These are phyloP conservation scores for Alternaria ethzedia DNA, from an alignment of 2,329 filamentous ascomycete species.

Conservation along the genomic window DNA sequence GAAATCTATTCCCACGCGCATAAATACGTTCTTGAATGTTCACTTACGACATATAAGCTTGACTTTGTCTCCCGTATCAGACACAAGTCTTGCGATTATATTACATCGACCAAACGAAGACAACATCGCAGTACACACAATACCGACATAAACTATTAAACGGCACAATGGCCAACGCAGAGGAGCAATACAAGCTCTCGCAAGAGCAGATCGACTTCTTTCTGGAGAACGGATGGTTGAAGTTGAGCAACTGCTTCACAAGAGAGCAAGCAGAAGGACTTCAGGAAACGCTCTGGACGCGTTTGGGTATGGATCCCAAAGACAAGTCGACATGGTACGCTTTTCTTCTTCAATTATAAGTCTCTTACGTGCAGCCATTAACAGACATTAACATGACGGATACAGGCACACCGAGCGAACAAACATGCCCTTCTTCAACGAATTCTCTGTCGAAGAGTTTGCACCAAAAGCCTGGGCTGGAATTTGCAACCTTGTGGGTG, in stretches of 20 bases:
- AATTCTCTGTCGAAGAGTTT: slow-evolving; percentile 61
- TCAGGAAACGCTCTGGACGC: slow-evolving; percentile 64
- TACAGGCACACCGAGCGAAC: slow-evolving; percentile 58
- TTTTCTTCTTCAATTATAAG: neutral
- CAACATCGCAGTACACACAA: neutral
- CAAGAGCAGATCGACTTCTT: slow-evolving; percentile 60
- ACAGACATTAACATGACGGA: neutral
- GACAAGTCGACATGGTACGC: slow-evolving; percentile 68
- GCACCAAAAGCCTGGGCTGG: slow-evolving; percentile 71
- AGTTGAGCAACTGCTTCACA: slow-evolving; percentile 60
- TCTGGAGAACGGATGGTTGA: slow-evolving; percentile 62
- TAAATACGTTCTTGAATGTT: neutral
- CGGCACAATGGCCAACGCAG: slow-evolving; percentile 16
- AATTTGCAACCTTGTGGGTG: slow-evolving; percentile 70
- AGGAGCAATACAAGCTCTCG: slow-evolving; percentile 46
- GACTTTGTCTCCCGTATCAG: neutral
- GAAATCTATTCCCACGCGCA: neutral
- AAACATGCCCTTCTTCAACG: slow-evolving; percentile 69
- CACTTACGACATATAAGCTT: slow-evolving; percentile 7
- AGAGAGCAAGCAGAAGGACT: slow-evolving; percentile 56
- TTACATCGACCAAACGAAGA: neutral
- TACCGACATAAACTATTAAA: neutral
- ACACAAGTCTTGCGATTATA: neutral
- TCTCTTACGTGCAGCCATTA: neutral
- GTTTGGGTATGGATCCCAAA: slow-evolving; percentile 68